A percentile compares a stretch with the other conserved stretches of the same genome.
phyloP scores from a whole-genome alignment of 495 filamentous ascomycete species.

The Aspergillus mulundensis region DNA sequence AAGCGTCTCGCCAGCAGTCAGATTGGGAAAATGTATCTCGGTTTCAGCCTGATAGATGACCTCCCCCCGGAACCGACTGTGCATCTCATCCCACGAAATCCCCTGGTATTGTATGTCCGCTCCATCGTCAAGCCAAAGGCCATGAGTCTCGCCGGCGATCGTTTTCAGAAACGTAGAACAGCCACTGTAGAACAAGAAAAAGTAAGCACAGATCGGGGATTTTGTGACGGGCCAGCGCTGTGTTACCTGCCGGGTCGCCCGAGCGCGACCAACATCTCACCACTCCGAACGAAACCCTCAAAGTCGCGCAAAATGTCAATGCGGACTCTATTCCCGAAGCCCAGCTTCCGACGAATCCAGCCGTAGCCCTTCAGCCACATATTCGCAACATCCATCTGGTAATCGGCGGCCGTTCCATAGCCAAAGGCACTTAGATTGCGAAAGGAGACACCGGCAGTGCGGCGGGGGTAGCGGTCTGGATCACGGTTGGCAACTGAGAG shows the following conservation, averaged over 20 bases:
- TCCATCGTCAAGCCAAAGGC: constrained; percentile 60
- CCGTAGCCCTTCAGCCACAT: constrained; percentile 54
- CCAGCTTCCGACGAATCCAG: constrained; percentile 44
- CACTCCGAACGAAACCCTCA: constrained; percentile 68
- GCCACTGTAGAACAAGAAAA: constrained; percentile 41
- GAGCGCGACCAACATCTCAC: constrained; percentile 78
- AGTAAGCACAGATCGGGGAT: background rate
- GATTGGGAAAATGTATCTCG: constrained; percentile 78
- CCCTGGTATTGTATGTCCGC: constrained; percentile 75
- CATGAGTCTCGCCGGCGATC: constrained; percentile 71
- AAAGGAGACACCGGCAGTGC: constrained; percentile 42
- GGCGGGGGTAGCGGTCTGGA: constrained; percentile 40
- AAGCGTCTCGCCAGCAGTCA: constrained; percentile 75
- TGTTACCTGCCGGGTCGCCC: constrained; percentile 62
- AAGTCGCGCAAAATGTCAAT: constrained; percentile 75
- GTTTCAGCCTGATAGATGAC: constrained; percentile 78
- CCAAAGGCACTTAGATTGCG: constrained; percentile 69
- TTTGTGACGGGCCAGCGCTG: background rate
- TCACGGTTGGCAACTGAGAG: constrained; percentile 37
- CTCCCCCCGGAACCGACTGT: constrained; percentile 67
- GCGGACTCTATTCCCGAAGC: constrained; percentile 50
- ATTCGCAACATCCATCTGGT: constrained; percentile 68
- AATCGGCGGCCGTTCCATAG: constrained; percentile 68
- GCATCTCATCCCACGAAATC: constrained; percentile 50
- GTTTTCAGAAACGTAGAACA: constrained; percentile 79